Percentiles rank a stretch among this genome's conserved stretches.
Evolutionary conservation across 106 monocot species (phyloP).

Genomic region (Apostasia ramifera): DNA sequence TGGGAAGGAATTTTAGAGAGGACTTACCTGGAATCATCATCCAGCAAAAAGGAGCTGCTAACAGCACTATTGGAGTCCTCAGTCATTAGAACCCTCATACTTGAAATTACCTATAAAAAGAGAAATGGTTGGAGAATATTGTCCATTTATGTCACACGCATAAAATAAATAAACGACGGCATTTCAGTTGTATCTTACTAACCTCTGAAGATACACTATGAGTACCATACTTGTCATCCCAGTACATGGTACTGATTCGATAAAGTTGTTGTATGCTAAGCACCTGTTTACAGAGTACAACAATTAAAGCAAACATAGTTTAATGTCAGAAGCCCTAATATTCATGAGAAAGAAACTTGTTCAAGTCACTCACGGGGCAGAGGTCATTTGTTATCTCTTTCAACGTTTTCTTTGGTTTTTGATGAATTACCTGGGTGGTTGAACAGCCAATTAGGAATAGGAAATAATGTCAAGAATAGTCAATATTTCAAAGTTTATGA

Average conservation of each 20-base stretch:
- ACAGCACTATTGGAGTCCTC: conserved; percentile 68
- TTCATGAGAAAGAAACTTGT: background rate
- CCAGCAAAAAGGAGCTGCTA: conserved; percentile 70
- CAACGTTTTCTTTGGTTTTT: conserved; percentile 48
- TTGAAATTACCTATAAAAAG: conserved; percentile 51
- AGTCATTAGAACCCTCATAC: conserved; percentile 67
- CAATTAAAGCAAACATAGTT: background rate
- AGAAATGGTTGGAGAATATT: background rate
- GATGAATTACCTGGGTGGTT: conserved; percentile 46
- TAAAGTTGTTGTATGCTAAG: conserved; percentile 68
- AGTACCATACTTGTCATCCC: conserved; percentile 70
- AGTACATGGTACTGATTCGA: conserved; percentile 73
- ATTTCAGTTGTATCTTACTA: conserved; percentile 3
- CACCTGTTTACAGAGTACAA: conserved; percentile 23
- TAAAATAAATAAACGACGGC: background rate
- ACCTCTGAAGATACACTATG: conserved; percentile 67
- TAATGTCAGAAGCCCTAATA: background rate
- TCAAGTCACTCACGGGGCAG: conserved; percentile 47
- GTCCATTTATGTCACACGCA: too few relatives aligned
- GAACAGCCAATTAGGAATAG: background rate
- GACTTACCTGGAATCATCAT: conserved; percentile 73
- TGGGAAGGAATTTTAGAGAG: background rate
- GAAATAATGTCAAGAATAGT: background rate
- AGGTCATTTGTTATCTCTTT: conserved; percentile 75
- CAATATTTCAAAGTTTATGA: background rate